These are phyloP conservation scores for Citeromyces matritensis DNA, from an alignment of 805 yeast species.

Conservation along the genomic window DNA sequence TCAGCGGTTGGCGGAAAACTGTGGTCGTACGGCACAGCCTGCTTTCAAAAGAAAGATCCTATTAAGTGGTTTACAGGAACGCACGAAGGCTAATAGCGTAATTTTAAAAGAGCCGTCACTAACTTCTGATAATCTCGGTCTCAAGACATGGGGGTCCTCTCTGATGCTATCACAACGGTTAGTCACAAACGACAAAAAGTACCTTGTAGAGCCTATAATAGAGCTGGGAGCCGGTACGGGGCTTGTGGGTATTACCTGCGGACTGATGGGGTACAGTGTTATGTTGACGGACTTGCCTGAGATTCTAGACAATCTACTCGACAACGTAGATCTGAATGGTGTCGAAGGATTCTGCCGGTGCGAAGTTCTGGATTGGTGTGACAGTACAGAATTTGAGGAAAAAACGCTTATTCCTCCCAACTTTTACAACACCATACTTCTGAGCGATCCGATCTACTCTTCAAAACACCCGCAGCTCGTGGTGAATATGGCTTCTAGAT, in stretches of 20 bases:
- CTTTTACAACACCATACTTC: constrained; percentile 41
- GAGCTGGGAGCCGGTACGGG: constrained; percentile 98
- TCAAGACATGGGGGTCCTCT: constrained; percentile 95
- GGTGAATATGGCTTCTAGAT: constrained; percentile 35
- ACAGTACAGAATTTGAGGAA: constrained; percentile 23
- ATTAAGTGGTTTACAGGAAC: constrained; percentile 19
- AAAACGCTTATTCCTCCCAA: constrained; percentile 9
- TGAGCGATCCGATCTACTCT: constrained; percentile 87
- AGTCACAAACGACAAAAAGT: constrained; percentile 9
- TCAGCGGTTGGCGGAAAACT: constrained; percentile 56
- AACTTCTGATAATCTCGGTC: constrained; percentile 76
- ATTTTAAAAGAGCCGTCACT: constrained; percentile 67
- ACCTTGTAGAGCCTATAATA: constrained; percentile 21
- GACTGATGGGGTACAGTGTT: constrained; percentile 30
- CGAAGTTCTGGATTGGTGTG: constrained; percentile 62
- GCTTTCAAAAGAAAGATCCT: constrained; percentile 45
- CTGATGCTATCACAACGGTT: constrained; percentile 48
- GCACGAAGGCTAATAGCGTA: constrained; percentile 11
- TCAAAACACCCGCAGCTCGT: constrained; percentile 68
- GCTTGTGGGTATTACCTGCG: constrained; percentile 62
- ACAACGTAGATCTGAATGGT: constrained; percentile 43
- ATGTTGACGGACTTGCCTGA: constrained; percentile 67
- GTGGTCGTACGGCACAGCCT: constrained; percentile 79
- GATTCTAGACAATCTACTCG: constrained; percentile 51
- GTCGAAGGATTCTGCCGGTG: constrained; percentile 8